Evolutionary conservation across 192 early-diverging fungal species (phyloP).

Genomic region (Kappamyces sp.): DNA sequence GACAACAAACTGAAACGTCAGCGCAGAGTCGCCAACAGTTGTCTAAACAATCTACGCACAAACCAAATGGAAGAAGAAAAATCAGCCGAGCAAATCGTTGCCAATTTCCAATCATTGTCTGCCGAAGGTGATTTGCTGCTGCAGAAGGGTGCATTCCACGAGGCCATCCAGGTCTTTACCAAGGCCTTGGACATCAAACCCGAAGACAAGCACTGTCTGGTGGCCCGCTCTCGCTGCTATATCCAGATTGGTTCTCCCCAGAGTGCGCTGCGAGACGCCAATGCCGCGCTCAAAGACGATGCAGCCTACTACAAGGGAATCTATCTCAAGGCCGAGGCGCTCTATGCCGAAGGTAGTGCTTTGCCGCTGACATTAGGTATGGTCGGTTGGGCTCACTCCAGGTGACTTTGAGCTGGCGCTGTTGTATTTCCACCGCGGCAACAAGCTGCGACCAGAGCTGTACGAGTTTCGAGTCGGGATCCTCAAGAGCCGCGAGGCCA

Average conservation of each 20-base stretch:
- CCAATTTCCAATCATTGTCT: constrained; percentile 36
- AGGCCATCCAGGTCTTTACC: constrained; percentile 49
- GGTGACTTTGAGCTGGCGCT: constrained; percentile 53
- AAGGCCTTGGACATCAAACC: constrained; percentile 42
- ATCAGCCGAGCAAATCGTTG: constrained; percentile 23
- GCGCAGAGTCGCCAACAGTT: constrained; percentile 1
- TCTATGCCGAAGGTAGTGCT: constrained; percentile 33
- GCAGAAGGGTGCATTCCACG: constrained; percentile 39
- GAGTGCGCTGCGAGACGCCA: constrained; percentile 41
- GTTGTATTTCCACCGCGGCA: constrained; percentile 51
- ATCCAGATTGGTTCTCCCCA: constrained; percentile 38
- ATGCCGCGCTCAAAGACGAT: constrained; percentile 36
- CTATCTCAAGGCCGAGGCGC: constrained; percentile 49
- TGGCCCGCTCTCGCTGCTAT: constrained; percentile 40
- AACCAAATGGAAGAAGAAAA: constrained; percentile 14
- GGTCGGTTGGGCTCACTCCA: no score
- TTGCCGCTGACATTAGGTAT: no score
- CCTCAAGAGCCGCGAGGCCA: constrained; percentile 48
- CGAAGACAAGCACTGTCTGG: constrained; percentile 42
- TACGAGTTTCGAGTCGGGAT: constrained; percentile 51
- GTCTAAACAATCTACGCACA: not conserved
- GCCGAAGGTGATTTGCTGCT: constrained; percentile 49
- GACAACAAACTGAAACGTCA: not conserved
- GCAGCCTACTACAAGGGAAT: constrained; percentile 38
- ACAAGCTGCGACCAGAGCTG: constrained; percentile 48